Base-by-base conservation (phyloP, 2,329 filamentous ascomycete genomes). In the Neurospora sp. region DNA sequence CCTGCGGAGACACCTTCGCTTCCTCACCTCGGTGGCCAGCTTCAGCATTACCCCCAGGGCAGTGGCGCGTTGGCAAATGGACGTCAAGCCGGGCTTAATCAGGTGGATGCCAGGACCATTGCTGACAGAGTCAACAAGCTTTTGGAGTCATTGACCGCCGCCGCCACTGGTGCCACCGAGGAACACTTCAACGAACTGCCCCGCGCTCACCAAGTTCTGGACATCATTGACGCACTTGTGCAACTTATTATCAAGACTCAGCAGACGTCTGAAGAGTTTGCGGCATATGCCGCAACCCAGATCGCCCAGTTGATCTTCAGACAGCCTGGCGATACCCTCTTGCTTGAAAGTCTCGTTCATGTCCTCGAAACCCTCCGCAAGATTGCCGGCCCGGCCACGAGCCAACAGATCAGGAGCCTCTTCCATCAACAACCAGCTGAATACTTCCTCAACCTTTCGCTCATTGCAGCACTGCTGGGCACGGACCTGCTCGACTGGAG, bases 401-500 rank as follows among this genome's bases (percentile, higher is more conserved):
- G 85, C 74, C 85, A 82, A 70, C 84, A 86, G 10, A 85, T 90
- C 15, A 83, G 84, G 17, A 80, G 84, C 38, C 79, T 85, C 28
- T 89, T 90, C 76, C 84, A 84, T 70, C 82, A 87, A 70, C 86
- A 89, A 74, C 82, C 86, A 0, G 84, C 85, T 1, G 80, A 85
- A 28, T 82, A 81, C 68, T 85, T 90, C 72, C 80, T 90, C 10
- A 86, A 85, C 73, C 78, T 89, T 23, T 84, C 86, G 19, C 80
- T 90, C 2, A 84, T 89, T 66, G 81, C 84, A 11, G 86, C 87
- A 3, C 78, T 91, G 52, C 81, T 87, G 62, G 83, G 83, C 42
- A 88, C 87, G 2, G 88, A 90, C 68, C 82, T 90, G 43, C 76
- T 91, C 8, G 87, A 90, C 74, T 88, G 88, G 83, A 82, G 83